Evolutionary conservation across 768 basidiomycete species (phyloP).

Genomic region (Austroboletus eburneus): DNA sequence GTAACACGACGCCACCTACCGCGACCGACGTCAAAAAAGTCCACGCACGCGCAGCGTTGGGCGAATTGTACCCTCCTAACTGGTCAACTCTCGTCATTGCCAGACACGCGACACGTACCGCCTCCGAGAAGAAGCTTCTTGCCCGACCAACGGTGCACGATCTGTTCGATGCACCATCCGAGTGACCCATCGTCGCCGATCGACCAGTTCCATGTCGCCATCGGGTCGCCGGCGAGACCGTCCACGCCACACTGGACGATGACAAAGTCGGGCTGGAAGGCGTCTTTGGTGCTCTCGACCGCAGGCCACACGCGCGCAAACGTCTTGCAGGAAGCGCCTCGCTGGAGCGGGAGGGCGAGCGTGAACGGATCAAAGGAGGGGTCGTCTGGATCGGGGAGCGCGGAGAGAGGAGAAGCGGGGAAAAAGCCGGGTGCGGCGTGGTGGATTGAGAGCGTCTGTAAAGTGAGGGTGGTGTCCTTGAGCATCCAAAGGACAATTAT

Average conservation of each 20-base stretch:
- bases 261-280: slow-evolving; percentile 72
- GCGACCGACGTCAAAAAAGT: slow-evolving; percentile 72
- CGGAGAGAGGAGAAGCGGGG: slow-evolving; percentile 54
- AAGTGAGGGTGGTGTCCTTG: too few relatives aligned
- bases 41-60: slow-evolving; percentile 88
- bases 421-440: slow-evolving; percentile 83
- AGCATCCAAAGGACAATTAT: too few relatives aligned
- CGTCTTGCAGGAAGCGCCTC: slow-evolving; percentile 65
- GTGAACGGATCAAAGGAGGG: slow-evolving; percentile 53
- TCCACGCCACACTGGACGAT: slow-evolving; percentile 88
- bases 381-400: slow-evolving; percentile 39
- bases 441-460: slow-evolving; percentile 78
- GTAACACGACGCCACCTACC: slow-evolving; percentile 44
- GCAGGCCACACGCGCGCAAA: slow-evolving; percentile 61
- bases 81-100: too few relatives aligned
- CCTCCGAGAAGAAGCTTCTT: slow-evolving; percentile 74
- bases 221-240: slow-evolving; percentile 81
- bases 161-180: slow-evolving; percentile 59
- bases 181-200: slow-evolving; percentile 57
- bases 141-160: slow-evolving; percentile 52
- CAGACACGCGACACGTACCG: slow-evolving; percentile 36
- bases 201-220: slow-evolving; percentile 69
- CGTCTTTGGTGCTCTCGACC: slow-evolving; percentile 55
- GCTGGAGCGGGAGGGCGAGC: slow-evolving; percentile 72
- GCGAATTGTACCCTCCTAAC: slow-evolving; percentile 74